Percentiles rank a stretch among this genome's conserved stretches.
Evolutionary conservation across 2,329 filamentous ascomycete species (phyloP).

Genomic region (Botrytis fragariae): DNA sequence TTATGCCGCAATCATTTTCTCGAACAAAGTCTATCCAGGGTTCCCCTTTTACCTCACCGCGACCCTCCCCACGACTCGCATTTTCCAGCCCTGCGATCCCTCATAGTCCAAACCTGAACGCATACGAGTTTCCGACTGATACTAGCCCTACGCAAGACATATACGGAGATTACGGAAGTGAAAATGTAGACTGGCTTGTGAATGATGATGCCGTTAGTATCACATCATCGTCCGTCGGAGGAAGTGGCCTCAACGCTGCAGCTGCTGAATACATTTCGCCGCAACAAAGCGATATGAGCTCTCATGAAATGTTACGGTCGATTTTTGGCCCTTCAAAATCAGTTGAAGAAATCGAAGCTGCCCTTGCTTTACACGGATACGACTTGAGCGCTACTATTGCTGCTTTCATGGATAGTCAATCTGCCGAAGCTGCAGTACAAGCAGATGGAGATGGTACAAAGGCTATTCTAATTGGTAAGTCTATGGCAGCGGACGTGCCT

Average conservation of each 20-base stretch:
- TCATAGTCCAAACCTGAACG: conserved; percentile 89
- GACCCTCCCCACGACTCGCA: conserved; percentile 86
- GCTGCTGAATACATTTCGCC: conserved; percentile 74
- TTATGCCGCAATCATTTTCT: conserved; percentile 73
- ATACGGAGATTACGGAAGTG: conserved; percentile 86
- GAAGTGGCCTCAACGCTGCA: conserved; percentile 71
- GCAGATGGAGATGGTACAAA: conserved; percentile 54
- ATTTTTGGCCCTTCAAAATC: conserved; percentile 85
- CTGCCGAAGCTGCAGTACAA: conserved; percentile 47
- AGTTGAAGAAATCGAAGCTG: conserved; percentile 92
- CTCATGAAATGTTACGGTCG: conserved; percentile 95
- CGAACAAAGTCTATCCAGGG: conserved; percentile 75
- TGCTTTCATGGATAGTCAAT: conserved; percentile 76
- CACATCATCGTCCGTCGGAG: conserved; percentile 68
- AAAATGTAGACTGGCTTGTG: conserved; percentile 96
- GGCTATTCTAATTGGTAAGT: conserved; percentile 81
- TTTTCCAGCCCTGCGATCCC: conserved; percentile 88
- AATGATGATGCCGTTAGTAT: conserved; percentile 81
- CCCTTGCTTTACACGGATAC: conserved; percentile 84
- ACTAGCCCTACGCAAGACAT: conserved; percentile 77
- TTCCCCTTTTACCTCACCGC: conserved; percentile 91
- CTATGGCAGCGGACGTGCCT: conserved; percentile 69
- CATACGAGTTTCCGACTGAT: conserved; percentile 89
- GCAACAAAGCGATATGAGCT: conserved; percentile 84
- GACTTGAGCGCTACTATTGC: conserved; percentile 90